Evolutionary conservation across 176 grass and related monocot species (phyloP), one percentile per base, ranked within the genome.

Genomic region (Aegilops bicornis): DNA sequence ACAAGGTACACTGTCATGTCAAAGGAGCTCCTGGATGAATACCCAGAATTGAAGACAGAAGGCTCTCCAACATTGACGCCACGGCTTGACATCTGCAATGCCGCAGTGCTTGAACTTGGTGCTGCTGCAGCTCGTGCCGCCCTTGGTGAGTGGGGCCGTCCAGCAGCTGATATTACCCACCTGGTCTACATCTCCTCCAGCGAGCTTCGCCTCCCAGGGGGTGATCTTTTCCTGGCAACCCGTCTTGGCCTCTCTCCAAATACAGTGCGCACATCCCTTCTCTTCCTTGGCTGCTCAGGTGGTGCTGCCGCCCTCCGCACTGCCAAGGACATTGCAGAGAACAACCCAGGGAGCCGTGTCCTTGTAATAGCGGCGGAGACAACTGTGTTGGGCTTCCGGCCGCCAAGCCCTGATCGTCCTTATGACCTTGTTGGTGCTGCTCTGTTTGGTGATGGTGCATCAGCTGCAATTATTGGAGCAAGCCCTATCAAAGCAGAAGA

Each of bases 301-400:
- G 93, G 96, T n/a, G 91, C 88, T 20, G 87, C 96, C 0, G 93
- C 90, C 61, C 93, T 98, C 79, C 88, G 93, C 43, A 88, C 93
- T 7, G 96, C 96, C 81, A 98, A 98, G 91, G 96, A 98, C 88
- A 90, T 98, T 71, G 93, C 96, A 22, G 96, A 94, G 86, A 98
- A 95, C 88, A 98, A 94, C 58, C 88, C 93, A 40, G 93, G 96
- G 24, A 87, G 93, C 70, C 91, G 93, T 42, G 88, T 95, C 31
- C 89, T 95, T 69, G 58, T 98, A 56, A 88, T 89, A 37, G 94
- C 96, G 16, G 87, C 93, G 0, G 96, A 98, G 88, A 98, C 96
- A 30, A 98, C 96, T 50, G 84, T 93, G 84, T 52, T 94, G 73
- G 96, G 96, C 17, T 98, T 92, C 83, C 81, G 96, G 3, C 96